Percentiles rank a stretch among this genome's conserved stretches.
These are phyloP conservation scores for Ceratobasidium papillatum DNA, from an alignment of 1,284 basidiomycete species.

Conservation along the genomic window DNA sequence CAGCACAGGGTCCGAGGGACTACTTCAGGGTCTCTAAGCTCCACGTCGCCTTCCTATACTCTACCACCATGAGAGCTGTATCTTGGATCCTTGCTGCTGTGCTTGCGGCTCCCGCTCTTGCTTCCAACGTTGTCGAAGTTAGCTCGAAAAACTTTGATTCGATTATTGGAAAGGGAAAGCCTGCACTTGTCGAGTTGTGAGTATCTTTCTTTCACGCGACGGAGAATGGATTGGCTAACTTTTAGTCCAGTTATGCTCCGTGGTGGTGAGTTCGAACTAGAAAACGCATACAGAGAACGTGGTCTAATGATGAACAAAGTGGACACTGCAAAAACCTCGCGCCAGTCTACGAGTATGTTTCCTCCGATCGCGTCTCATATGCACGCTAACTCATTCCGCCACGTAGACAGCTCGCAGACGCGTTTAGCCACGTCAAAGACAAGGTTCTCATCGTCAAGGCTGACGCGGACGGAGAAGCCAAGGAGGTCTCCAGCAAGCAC, in stretches of 20 bases:
- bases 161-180: conserved; percentile 77
- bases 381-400: neutral
- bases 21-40: neutral
- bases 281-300: neutral
- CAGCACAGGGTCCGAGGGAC: conserved; percentile 1
- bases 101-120: conserved; percentile 61
- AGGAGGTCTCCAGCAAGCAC: conserved; percentile 73
- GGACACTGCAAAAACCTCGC: conserved; percentile 92
- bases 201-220: conserved; percentile 50
- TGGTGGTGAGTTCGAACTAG: conserved; percentile 71
- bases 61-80: conserved; percentile 50
- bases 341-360: conserved; percentile 73
- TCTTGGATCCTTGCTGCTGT: conserved; percentile 35
- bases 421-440: conserved; percentile 77
- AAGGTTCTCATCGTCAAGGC: conserved; percentile 92
- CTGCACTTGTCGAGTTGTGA: conserved; percentile 89
- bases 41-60: conserved; percentile 32
- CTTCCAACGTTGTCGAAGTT: conserved; percentile 85
- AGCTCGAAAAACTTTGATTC: conserved; percentile 78
- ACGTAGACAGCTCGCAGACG: conserved; percentile 76
- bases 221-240: neutral
- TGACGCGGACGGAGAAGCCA: conserved; percentile 89
- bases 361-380: neutral
- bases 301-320: conserved; percentile 53
- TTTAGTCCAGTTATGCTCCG: conserved; percentile 72